Evolutionary conservation across 345 rosid species (phyloP).

Genomic region (Lepidium aucheri): DNA sequence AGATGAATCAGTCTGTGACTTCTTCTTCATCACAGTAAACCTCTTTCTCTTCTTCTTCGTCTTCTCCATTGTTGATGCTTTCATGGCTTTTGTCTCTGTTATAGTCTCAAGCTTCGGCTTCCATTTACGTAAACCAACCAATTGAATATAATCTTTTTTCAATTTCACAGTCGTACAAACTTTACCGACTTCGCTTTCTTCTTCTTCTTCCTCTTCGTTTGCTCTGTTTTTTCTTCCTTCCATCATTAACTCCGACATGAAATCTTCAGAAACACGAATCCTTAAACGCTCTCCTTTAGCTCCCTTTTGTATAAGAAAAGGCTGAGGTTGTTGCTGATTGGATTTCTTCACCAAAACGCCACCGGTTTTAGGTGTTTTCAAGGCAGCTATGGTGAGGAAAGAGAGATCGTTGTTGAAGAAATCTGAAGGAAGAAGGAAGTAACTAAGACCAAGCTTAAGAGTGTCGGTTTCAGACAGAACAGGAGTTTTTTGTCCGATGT

Average conservation of each 20-base stretch:
- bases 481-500: slow-evolving; percentile 77
- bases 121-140: slow-evolving; percentile 58
- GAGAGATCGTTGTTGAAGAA: slow-evolving; percentile 59
- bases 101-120: slow-evolving; percentile 83
- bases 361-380: slow-evolving; percentile 21
- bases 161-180: slow-evolving; percentile 65
- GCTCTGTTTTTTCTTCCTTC: slow-evolving; percentile 19
- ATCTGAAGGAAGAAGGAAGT: slow-evolving; percentile 74
- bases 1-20: slow-evolving; percentile 24
- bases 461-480: slow-evolving; percentile 53
- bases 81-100: slow-evolving; percentile 37
- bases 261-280: slow-evolving; percentile 78
- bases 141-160: slow-evolving; percentile 51
- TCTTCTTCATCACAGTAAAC: slow-evolving; percentile 43
- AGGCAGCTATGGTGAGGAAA: slow-evolving; percentile 57
- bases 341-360: slow-evolving; percentile 13
- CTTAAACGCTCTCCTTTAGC: slow-evolving; percentile 50
- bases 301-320: slow-evolving; percentile 55
- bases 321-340: slow-evolving; percentile 26
- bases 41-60: slow-evolving; percentile 18
- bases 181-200: slow-evolving; percentile 6
- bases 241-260: slow-evolving; percentile 54
- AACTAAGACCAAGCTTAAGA: slow-evolving; percentile 65
- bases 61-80: slow-evolving; percentile 20
- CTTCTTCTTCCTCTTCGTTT: background rate